A percentile compares a stretch with the other conserved stretches of the same genome.
Evolutionary conservation across 345 rosid species (phyloP).

Genomic region (Populus deltoides): DNA sequence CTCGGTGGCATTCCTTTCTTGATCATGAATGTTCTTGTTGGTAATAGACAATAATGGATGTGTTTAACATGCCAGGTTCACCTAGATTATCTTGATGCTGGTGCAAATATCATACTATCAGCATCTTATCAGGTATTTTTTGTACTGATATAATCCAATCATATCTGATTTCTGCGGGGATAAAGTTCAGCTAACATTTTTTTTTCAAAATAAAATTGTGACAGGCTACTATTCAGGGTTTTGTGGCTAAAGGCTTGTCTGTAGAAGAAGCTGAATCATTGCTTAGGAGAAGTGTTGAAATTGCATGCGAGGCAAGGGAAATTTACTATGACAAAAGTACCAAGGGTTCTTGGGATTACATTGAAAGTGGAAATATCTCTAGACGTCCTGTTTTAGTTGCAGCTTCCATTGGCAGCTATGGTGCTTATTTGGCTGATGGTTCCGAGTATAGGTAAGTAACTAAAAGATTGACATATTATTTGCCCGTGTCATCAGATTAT

Average conservation of each 20-base stretch:
- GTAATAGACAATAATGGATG: neutral
- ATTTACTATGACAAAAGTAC: constrained; percentile 53
- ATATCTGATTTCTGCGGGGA: neutral
- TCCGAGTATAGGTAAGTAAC: constrained; percentile 76
- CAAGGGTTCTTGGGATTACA: constrained; percentile 53
- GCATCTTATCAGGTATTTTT: constrained; percentile 78
- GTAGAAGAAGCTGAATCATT: constrained; percentile 62
- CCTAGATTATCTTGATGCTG: constrained; percentile 83
- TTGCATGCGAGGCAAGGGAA: constrained; percentile 80
- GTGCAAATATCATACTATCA: constrained; percentile 71
- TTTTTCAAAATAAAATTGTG: too few species aligned
- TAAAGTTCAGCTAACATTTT: neutral
- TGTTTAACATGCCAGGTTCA: constrained; percentile 55
- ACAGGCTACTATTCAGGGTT: constrained; percentile 89
- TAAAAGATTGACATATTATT: neutral
- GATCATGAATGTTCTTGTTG: neutral
- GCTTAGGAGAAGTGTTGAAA: constrained; percentile 69
- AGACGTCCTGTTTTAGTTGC: constrained; percentile 67
- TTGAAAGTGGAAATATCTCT: constrained; percentile 24
- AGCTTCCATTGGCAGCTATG: constrained; percentile 94
- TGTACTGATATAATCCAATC: neutral
- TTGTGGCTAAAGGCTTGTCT: constrained; percentile 69
- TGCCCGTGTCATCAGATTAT: neutral
- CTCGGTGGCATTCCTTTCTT: neutral
- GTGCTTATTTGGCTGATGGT: constrained; percentile 91